Evolutionary conservation across 306 rosid species (phyloP).

Genomic region (Sophora flavescens): DNA sequence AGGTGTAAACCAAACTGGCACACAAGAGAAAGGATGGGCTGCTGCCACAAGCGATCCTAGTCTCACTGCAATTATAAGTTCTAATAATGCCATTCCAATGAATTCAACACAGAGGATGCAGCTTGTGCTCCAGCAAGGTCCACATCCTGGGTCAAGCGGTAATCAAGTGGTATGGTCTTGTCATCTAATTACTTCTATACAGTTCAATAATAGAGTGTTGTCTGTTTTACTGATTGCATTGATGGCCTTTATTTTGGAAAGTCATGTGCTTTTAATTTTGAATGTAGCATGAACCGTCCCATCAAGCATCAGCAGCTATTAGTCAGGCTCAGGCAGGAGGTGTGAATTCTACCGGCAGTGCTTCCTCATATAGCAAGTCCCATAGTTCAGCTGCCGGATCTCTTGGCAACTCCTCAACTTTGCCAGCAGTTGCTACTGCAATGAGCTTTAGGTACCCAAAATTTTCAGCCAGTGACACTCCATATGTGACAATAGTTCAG

Average conservation of each 20-base stretch:
- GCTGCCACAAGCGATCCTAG: slow-evolving; percentile 42
- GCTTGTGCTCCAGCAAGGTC: slow-evolving; percentile 54
- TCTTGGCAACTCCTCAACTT: slow-evolving; percentile 53
- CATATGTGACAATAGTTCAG: slow-evolving; percentile 59
- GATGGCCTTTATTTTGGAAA: slow-evolving; percentile 16
- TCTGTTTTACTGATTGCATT: slow-evolving; percentile 26
- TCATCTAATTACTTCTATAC: slow-evolving; percentile 38
- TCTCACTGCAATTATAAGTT: slow-evolving; percentile 44
- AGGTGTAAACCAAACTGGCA: slow-evolving; percentile 39
- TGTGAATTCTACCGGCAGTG: slow-evolving; percentile 46
- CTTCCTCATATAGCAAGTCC: slow-evolving; percentile 50
- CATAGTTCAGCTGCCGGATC: slow-evolving; percentile 55
- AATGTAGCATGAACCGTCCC: slow-evolving; percentile 64
- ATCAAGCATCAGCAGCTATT: slow-evolving; percentile 55
- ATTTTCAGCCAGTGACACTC: slow-evolving; percentile 57
- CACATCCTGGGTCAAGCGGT: slow-evolving; percentile 47
- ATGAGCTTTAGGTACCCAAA: slow-evolving; percentile 57
- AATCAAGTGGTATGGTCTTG: slow-evolving; percentile 60
- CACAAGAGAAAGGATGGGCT: slow-evolving; percentile 47
- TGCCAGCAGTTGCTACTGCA: slow-evolving; percentile 55
- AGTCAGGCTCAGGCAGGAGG: slow-evolving; percentile 57
- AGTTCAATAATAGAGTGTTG: slow-evolving; percentile 2
- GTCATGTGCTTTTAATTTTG: slow-evolving; percentile 39
- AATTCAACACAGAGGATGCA: slow-evolving; percentile 59
- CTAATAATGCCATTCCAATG: slow-evolving; percentile 41